A percentile compares a stretch with the other conserved stretches of the same genome.
Conservation (phyloP, 208 protist genomes). For the Plasmodiophora brassicae region DNA sequence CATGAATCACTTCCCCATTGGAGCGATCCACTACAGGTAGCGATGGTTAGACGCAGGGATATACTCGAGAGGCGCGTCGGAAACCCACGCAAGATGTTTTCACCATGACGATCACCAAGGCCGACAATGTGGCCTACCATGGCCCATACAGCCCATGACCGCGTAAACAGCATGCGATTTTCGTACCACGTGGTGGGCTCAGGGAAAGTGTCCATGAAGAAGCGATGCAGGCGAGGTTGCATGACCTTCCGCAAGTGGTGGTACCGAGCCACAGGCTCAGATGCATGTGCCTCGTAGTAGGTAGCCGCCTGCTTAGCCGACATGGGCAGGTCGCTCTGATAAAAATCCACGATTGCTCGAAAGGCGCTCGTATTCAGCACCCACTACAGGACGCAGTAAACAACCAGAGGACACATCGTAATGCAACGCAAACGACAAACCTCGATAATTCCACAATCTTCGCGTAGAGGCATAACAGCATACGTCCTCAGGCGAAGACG, state of each 20-base stretch:
- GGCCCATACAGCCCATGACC: slow-evolving; percentile 81
- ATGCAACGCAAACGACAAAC: not conserved
- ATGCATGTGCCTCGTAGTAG: not conserved
- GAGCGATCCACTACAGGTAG: slow-evolving; percentile 27
- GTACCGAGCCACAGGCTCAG: not conserved
- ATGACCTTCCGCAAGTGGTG: not conserved
- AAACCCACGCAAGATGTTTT: slow-evolving; percentile 43
- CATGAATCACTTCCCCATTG: slow-evolving; percentile 41
- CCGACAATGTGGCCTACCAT: slow-evolving; percentile 57
- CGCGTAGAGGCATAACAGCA: not conserved
- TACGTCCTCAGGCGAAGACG: not conserved
- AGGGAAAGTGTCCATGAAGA: slow-evolving; percentile 1
- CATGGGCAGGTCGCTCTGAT: not conserved
- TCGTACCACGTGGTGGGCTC: slow-evolving; percentile 72
- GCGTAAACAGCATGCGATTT: slow-evolving; percentile 73
- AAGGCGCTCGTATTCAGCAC: not conserved
- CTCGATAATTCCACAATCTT: slow-evolving; percentile 28
- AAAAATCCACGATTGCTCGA: not conserved
- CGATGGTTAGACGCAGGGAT: not conserved
- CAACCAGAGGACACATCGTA: not conserved
- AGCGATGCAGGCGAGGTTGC: not conserved
- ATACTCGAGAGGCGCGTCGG: too few species aligned
- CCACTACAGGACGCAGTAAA: not conserved
- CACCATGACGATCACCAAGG: slow-evolving; percentile 48
- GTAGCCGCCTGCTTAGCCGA: not conserved